phyloP scores from a whole-genome alignment of 2,329 filamentous ascomycete species.

The Aphanocladium album region DNA sequence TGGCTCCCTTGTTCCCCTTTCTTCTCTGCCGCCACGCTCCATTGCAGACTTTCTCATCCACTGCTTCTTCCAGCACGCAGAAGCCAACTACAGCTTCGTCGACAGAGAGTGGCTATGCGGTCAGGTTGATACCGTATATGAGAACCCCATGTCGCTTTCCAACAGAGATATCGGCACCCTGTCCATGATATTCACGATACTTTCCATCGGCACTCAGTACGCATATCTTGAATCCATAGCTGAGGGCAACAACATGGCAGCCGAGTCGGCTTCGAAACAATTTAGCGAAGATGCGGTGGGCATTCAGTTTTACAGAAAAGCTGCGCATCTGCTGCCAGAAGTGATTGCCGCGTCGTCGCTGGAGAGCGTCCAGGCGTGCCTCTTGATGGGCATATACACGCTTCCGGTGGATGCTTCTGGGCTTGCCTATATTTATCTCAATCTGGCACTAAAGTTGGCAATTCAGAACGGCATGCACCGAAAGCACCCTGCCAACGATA shows the following conservation, averaged over 20 bases:
- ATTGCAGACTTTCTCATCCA: constrained; percentile 43
- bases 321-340: constrained; percentile 49
- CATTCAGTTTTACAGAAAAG: constrained; percentile 52
- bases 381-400: constrained; percentile 51
- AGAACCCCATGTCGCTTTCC: constrained; percentile 31
- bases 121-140: constrained; percentile 38
- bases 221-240: constrained; percentile 38
- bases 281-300: constrained; percentile 49
- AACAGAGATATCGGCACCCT: constrained; percentile 38
- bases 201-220: constrained; percentile 48
- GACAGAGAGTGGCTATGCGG: constrained; percentile 38
- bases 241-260: not conserved
- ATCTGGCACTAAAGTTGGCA: constrained; percentile 50
- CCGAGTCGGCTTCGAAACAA: constrained; percentile 16
- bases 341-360: constrained; percentile 52
- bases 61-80: constrained; percentile 43
- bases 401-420: constrained; percentile 52
- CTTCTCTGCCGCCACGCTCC: constrained; percentile 40
- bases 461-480: constrained; percentile 59
- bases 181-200: constrained; percentile 41
- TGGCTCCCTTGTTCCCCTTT: constrained; percentile 33
- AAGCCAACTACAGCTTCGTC: constrained; percentile 45
- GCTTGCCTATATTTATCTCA: constrained; percentile 52
- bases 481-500: constrained; percentile 40
- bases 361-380: constrained; percentile 53